Evolutionary conservation across 2,329 filamentous ascomycete genomes (phyloP).

Genomic region (Cyclaneusma minus): DNA sequence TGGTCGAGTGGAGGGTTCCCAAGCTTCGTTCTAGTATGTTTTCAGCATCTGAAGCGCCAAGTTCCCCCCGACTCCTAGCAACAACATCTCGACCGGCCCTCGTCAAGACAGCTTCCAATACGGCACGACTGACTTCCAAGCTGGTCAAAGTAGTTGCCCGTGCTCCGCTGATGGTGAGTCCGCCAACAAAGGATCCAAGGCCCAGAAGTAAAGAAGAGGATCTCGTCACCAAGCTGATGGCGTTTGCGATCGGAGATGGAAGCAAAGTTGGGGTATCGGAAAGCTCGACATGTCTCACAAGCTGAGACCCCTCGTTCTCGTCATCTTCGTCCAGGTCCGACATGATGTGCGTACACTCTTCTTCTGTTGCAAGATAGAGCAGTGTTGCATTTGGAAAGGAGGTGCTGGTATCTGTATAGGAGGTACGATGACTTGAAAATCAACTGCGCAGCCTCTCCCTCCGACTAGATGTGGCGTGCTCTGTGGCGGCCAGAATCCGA

Average conservation of each 20-base stretch:
- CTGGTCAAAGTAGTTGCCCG: constrained; percentile 21
- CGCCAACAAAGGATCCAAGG: constrained; percentile 21
- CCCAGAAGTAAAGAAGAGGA: constrained; percentile 35
- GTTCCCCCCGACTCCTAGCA: constrained; percentile 18
- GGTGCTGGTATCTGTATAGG: too few species aligned
- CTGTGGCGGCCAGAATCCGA: too few species aligned
- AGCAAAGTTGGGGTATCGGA: constrained; percentile 31
- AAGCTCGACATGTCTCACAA: not conserved
- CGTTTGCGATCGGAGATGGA: constrained; percentile 38
- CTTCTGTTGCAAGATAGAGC: too few species aligned
- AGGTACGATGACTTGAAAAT: too few species aligned
- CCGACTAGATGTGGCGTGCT: too few species aligned
- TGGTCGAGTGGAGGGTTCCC: constrained; percentile 38
- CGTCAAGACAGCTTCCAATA: constrained; percentile 21
- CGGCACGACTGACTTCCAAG: constrained; percentile 20
- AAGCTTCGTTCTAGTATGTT: constrained; percentile 39
- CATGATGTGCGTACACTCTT: too few species aligned
- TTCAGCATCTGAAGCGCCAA: constrained; percentile 37
- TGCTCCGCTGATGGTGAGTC: constrained; percentile 20
- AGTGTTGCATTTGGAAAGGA: too few species aligned
- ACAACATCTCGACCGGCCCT: constrained; percentile 21
- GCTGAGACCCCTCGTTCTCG: constrained; percentile 6
- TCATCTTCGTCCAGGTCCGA: constrained; percentile 14
- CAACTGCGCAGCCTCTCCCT: too few species aligned
- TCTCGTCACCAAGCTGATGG: constrained; percentile 43